A percentile compares a stretch with the other conserved stretches of the same genome.
Evolutionary conservation across 1,139 yeast genomes (phyloP).

Genomic region (Ashbya aceris): DNA sequence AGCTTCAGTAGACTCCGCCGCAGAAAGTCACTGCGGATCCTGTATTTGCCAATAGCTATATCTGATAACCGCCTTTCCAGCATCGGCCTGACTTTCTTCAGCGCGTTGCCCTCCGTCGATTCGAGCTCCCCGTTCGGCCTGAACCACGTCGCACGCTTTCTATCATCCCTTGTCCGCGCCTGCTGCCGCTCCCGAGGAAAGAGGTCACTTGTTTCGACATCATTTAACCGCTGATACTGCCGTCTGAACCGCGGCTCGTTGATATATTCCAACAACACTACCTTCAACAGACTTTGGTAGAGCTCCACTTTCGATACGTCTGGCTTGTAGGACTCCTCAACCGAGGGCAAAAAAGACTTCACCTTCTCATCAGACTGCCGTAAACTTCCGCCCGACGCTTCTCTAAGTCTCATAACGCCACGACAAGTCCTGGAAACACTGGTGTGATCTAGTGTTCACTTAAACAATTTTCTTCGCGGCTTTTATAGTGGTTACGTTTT

Average conservation of each 20-base stretch:
- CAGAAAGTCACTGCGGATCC: constrained; percentile 28
- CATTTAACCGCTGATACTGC: constrained; percentile 4
- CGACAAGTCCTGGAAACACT: background rate
- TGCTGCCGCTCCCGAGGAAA: constrained; percentile 7
- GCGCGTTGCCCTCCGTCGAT: constrained; percentile 21
- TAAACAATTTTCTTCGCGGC: no score
- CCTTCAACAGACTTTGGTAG: constrained; percentile 31
- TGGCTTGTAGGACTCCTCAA: constrained; percentile 1
- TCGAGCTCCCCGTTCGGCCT: background rate
- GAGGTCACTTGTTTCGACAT: constrained; percentile 7
- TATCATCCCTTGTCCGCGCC: constrained; percentile 1
- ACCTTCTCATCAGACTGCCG: background rate
- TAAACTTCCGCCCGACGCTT: background rate
- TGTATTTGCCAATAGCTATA: constrained; percentile 42
- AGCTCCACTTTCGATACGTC: constrained; percentile 4
- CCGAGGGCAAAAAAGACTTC: background rate
- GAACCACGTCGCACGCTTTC: constrained; percentile 8
- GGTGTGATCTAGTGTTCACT: no score
- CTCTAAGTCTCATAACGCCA: background rate
- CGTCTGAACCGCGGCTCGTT: constrained; percentile 48
- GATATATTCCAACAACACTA: constrained; percentile 45
- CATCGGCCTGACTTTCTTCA: constrained; percentile 39
- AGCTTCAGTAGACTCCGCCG: constrained; percentile 46
- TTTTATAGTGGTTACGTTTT: no score
- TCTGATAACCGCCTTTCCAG: constrained; percentile 42